phyloP scores from a whole-genome alignment of 352 stramenopile genomes.

The Globisporangium canariense region DNA sequence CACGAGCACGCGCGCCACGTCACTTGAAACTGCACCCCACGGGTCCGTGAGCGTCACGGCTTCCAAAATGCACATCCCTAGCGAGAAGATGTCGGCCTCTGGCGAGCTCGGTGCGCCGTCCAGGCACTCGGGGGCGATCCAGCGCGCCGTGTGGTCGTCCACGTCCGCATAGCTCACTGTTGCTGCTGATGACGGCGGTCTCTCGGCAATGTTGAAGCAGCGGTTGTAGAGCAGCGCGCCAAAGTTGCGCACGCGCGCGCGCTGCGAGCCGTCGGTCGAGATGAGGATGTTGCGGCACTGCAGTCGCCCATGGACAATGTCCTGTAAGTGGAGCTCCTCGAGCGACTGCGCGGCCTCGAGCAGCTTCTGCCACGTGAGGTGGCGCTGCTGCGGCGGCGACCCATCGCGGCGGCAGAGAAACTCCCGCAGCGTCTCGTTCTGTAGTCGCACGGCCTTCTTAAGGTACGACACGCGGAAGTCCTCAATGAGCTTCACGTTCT shows the following conservation, averaged over 20 bases:
- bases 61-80: constrained; percentile 15
- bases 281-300: constrained; percentile 19
- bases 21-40: constrained; percentile 8
- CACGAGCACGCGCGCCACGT: constrained; percentile 8
- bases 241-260: constrained; percentile 16
- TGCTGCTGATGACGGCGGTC: not conserved
- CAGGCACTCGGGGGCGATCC: constrained; percentile 14
- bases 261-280: constrained; percentile 12
- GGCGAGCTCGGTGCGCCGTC: not conserved
- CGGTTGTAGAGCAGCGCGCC: not conserved
- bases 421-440: constrained; percentile 13
- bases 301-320: constrained; percentile 9
- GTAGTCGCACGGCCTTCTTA: not conserved
- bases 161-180: not conserved
- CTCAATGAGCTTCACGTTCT: constrained; percentile 12
- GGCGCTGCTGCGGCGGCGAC: not conserved
- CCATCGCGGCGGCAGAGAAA: not conserved
- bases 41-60: constrained; percentile 9
- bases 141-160: constrained; percentile 8
- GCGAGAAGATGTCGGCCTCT: constrained; percentile 9
- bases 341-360: constrained; percentile 13
- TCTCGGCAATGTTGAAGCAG: not conserved
- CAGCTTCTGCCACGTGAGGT: constrained; percentile 17
- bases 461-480: constrained; percentile 8
- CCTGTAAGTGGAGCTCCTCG: constrained; percentile 10